These are phyloP conservation scores for Albifimbria verrucaria DNA, from an alignment of 2,329 filamentous ascomycete genomes.

Conservation along the genomic window DNA sequence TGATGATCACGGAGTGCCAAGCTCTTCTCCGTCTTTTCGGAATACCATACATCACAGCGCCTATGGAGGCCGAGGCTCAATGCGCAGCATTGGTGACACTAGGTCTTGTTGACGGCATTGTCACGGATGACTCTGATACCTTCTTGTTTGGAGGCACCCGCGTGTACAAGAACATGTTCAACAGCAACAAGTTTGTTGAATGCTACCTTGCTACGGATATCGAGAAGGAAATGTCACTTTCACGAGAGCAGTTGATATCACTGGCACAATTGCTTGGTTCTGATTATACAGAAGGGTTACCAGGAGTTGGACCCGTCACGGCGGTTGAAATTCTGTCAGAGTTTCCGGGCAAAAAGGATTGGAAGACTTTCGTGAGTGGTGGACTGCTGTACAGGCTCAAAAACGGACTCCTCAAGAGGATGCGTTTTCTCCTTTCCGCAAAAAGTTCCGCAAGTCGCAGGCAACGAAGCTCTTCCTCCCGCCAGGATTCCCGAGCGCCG, in stretches of 20 bases:
- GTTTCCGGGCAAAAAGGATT: slow-evolving; percentile 66
- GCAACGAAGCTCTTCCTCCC: slow-evolving; percentile 84
- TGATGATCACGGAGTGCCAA: slow-evolving; percentile 95
- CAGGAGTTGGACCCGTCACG: slow-evolving; percentile 89
- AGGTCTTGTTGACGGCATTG: slow-evolving; percentile 91
- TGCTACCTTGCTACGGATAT: slow-evolving; percentile 85
- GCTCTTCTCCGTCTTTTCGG: slow-evolving; percentile 87
- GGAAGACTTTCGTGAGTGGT: slow-evolving; percentile 82
- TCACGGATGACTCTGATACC: slow-evolving; percentile 94
- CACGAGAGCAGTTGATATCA: slow-evolving; percentile 81
- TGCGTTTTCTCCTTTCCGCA: slow-evolving; percentile 63
- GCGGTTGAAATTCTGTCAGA: slow-evolving; percentile 93
- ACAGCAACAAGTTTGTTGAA: slow-evolving; percentile 95
- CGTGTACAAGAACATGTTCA: slow-evolving; percentile 99
- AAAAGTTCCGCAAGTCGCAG: slow-evolving; percentile 80
- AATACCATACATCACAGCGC: slow-evolving; percentile 92
- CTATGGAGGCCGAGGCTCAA: slow-evolving; percentile 98
- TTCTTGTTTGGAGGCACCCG: slow-evolving; percentile 95
- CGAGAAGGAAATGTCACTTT: slow-evolving; percentile 83
- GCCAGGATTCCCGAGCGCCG: slow-evolving; percentile 69
- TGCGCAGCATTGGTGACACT: slow-evolving; percentile 86
- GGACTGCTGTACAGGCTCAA: slow-evolving; percentile 69
- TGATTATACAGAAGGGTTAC: slow-evolving; percentile 91
- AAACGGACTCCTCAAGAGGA: slow-evolving; percentile 64
- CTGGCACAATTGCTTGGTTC: slow-evolving; percentile 88